phyloP scores from a whole-genome alignment of 352 stramenopile genomes.

The Globisporangium alternatum region DNA sequence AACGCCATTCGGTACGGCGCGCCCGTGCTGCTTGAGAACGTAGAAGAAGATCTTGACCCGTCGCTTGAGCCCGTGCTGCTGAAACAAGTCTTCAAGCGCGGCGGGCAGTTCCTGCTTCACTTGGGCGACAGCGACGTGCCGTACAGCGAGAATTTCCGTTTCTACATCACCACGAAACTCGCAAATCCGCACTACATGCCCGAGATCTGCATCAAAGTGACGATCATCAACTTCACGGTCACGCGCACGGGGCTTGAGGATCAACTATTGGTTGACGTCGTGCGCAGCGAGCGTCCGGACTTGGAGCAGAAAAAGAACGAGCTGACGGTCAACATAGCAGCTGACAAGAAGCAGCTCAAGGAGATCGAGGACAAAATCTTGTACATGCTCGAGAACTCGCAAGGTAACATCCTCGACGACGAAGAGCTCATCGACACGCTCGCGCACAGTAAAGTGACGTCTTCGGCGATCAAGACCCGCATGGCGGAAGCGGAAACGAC shows the following conservation, averaged over 20 bases:
- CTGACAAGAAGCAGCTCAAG: conserved; percentile 91
- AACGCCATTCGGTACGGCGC: conserved; percentile 91
- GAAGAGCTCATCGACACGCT: conserved; percentile 92
- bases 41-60: conserved; percentile 93
- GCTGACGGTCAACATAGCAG: conserved; percentile 90
- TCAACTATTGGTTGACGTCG: conserved; percentile 91
- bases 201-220: conserved; percentile 95
- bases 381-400: conserved; percentile 91
- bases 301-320: conserved; percentile 92
- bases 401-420: conserved; percentile 94
- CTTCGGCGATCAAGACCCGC: conserved; percentile 86
- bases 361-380: conserved; percentile 96
- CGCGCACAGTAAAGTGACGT: conserved; percentile 89
- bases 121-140: conserved; percentile 91
- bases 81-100: conserved; percentile 93
- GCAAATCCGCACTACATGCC: conserved; percentile 94
- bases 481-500: conserved; percentile 90
- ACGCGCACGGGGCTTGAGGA: conserved; percentile 91
- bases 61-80: conserved; percentile 91
- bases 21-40: conserved; percentile 92
- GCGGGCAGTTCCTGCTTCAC: conserved; percentile 85
- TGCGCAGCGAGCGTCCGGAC: conserved; percentile 90
- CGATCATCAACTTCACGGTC: conserved; percentile 94
- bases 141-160: conserved; percentile 91
- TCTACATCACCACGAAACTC: conserved; percentile 95